Evolutionary conservation across 768 basidiomycete species (phyloP), one percentile per base, ranked within the genome.

Genomic region (Mycena indigotica): DNA sequence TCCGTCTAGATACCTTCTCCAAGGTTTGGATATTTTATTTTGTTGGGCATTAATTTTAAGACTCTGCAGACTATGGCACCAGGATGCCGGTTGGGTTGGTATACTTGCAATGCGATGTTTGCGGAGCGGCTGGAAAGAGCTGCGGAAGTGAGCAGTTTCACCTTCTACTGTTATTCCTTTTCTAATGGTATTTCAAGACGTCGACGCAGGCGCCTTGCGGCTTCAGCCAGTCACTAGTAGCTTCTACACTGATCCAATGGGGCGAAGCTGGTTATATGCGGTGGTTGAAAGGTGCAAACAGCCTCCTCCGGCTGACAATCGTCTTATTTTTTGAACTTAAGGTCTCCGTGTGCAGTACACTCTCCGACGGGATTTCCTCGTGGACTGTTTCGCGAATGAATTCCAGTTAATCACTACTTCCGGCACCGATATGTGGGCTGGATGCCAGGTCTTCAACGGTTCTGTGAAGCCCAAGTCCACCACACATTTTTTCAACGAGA

Each of bases 1-100:
- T 95, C 56, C 86, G 91, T 3, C 73, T 94, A 30, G 93, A 94
- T 66, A 86, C 86, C 0, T 90, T 91, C 68, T 88, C 85, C 32
- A 91, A 91, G 83, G 87, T 83, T 46, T 30, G 60, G 25, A 16
- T 6, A 15, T 19, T 17, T 13, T 21, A 16, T 29, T 40, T 30
- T 16, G 4, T 23, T 6, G 23, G 54, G 17, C 46, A 15, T 24
- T 53, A 46, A 21, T 38, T 40, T 24, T 52, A n/a, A n/a, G 28
- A 40, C 51, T 49, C 44, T 8, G 19, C 65, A 93, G 87, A 89
- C 85, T 2, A 82, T 93, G 46, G 87, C 87, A 2, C 91, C 91
- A 3, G 92, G 91, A 2, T 82, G 82, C 52, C 82, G 91, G 8
- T 69, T 93, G 24, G 92, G 91, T 3, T 95, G 85, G 85, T 86